Percentiles rank a stretch among this genome's conserved stretches.
These are phyloP conservation scores for Pyrus communis DNA, from an alignment of 306 rosid species.

Conservation along the genomic window DNA sequence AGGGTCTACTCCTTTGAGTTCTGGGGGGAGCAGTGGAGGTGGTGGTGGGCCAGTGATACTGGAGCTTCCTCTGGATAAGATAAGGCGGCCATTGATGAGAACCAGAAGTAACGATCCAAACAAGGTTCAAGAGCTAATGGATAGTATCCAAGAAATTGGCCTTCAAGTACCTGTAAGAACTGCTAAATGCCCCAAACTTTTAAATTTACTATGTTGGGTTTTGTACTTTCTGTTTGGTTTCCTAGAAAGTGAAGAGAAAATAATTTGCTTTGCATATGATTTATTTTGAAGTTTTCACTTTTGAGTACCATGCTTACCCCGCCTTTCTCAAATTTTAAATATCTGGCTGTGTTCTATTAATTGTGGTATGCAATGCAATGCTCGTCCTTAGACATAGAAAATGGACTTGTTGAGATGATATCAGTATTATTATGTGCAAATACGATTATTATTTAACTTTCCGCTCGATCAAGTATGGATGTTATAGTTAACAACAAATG, in stretches of 20 bases:
- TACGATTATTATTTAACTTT: too few relatives aligned
- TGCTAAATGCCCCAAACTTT: not conserved
- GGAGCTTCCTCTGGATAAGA: constrained; percentile 93
- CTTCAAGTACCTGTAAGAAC: constrained; percentile 82
- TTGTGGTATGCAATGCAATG: not conserved
- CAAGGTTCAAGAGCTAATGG: constrained; percentile 80
- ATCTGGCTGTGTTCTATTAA: not conserved
- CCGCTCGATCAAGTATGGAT: not conserved
- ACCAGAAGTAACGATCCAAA: constrained; percentile 69
- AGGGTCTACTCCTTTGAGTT: constrained; percentile 45
- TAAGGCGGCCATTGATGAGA: constrained; percentile 81
- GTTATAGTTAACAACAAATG: not conserved
- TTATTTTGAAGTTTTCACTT: not conserved
- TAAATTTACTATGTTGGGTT: not conserved
- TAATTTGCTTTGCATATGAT: not conserved
- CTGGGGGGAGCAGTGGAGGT: constrained; percentile 38
- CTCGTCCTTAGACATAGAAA: not conserved
- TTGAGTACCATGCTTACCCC: not conserved
- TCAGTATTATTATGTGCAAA: not conserved
- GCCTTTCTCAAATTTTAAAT: not conserved
- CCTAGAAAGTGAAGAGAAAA: not conserved
- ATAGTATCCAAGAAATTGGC: constrained; percentile 76
- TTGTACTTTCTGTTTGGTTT: not conserved
- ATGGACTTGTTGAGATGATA: not conserved
- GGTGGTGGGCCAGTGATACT: constrained; percentile 72